Evolutionary conservation across 78 protist species (phyloP), one percentile per base, ranked within the genome.

Genomic region (Speleostelium caveatum): DNA sequence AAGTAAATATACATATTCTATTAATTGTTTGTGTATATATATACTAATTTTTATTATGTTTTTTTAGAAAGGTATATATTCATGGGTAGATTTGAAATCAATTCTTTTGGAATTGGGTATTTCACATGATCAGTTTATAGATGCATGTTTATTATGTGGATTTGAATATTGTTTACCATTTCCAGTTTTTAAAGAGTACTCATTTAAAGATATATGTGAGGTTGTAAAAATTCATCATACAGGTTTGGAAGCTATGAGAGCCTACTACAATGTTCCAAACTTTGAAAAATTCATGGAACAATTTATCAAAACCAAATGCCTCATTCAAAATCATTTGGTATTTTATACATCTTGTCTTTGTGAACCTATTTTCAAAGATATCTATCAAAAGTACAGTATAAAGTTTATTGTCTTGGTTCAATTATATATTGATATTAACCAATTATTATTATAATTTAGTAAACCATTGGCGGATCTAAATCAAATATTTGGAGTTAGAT

Each of bases 41-140:
- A 28, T 16, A 28, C 3, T 45, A 28, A 5, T 45, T n/a, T n/a
- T 45, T n/a, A 6, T 22, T n/a, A n/a, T n/a, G n/a, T n/a, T n/a
- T n/a, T 21, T 69, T 28, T 69, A 69, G 66, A 83, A 83, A 69
- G 91, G 91, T 32, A 26, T 56, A 56, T 83, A 68, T 36, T 32
- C 24, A 38, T 83, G 91, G 91, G 73, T 83, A 22, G 91, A 83
- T 69, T 69, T 83, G 30, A 83, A 83, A 63, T 24, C 66, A 24
- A 60, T 83, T n/a, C 10, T 83, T 19, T 30, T 28, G 28, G 86
- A 76, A 45, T 69, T 83, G n/a, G 67, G 39, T 19, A 5, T 83
- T 21, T 59, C 91, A 32, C 91, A 83, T 59, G 91, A 83, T 59
- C 91, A 83, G 60, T 83, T 83, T 28, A 74, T 83, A 8, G 91